Base-by-base conservation (phyloP, 768 basidiomycete genomes). In the Auricularia heimuer region DNA sequence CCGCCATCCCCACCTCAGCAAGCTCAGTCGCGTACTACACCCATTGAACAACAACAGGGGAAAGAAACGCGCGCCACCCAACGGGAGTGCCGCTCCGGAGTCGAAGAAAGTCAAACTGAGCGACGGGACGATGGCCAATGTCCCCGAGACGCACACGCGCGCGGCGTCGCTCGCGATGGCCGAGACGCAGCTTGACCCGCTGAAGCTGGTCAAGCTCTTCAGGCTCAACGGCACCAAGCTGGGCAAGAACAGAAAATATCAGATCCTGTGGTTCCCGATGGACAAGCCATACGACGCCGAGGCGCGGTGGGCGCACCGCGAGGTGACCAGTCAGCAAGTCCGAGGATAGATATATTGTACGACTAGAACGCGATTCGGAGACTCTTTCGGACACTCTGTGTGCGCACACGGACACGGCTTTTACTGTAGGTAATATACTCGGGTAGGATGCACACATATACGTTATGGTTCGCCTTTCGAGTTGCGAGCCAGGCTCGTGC, bases 191-290 rank as follows among this genome's bases (percentile, higher is more conserved):
- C 67, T 81, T 18, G 68, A 77, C 21, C 68, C 75, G n/a, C 66
- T 64, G 3, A 71, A 73, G 42, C 71, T 80, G 6, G 69, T 85
- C 66, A 80, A 78, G 63, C 65, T 71, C 45, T 87, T 90, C 70
- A 75, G 85, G 63, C 72, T 88, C 10, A 76, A 78, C 47, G 71
- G 73, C 10, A 72, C 72, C 54, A 69, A 62, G 36, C 68, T 86
- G 16, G 77, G 73, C 66, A 78, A 75, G 67, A 71, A 80, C 68
- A 77, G 82, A 65, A 79, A 88, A 56, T 94, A 90, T 71, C 94
- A 97, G 72, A 83, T 96, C 18, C 78, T 97, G 36, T 89, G 86
- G 70, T 94, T 94, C 69, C 88, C 90, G 1, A 81, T 94, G 76
- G 81, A 78, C 0, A 76, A 80, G 1, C 85, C 89, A 4, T 75